These are phyloP conservation scores for Nematodospora anomalae DNA, from an alignment of 1,139 yeast species.

Conservation along the genomic window DNA sequence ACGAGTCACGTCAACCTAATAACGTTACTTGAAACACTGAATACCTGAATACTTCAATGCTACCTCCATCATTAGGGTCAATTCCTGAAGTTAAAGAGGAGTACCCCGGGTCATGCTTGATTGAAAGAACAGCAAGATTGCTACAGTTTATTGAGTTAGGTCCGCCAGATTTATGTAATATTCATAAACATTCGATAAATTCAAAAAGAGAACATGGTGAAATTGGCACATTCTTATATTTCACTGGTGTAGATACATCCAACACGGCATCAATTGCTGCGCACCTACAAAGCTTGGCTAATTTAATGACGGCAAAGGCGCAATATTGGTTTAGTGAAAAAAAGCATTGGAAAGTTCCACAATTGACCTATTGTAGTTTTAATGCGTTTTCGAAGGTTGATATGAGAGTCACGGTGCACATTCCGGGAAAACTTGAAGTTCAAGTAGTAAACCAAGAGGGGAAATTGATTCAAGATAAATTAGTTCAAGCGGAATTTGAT, in stretches of 20 bases:
- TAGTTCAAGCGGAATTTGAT: conserved; percentile 37
- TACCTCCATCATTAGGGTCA: conserved; percentile 45
- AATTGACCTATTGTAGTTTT: conserved; percentile 52
- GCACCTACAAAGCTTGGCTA: conserved; percentile 74
- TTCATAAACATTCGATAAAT: conserved; percentile 47
- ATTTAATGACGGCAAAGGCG: conserved; percentile 56
- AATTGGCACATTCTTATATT: conserved; percentile 55
- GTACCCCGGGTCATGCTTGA: conserved; percentile 48
- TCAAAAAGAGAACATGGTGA: conserved; percentile 39
- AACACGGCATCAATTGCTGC: conserved; percentile 65
- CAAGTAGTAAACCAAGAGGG: conserved; percentile 49
- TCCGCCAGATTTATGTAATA: conserved; percentile 87
- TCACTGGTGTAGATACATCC: conserved; percentile 58
- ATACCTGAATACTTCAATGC: conserved; percentile 23
- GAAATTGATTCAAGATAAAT: conserved; percentile 40
- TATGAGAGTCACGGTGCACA: conserved; percentile 67
- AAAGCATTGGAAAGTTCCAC: conserved; percentile 73
- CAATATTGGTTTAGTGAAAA: conserved; percentile 66
- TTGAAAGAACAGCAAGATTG: conserved; percentile 53
- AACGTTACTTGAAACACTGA: not conserved
- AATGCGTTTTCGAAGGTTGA: conserved; percentile 66
- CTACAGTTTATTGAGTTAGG: conserved; percentile 61
- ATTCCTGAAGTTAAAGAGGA: conserved; percentile 56
- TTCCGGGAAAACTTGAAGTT: conserved; percentile 58
- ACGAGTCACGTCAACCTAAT: conserved; percentile 1